Conservation (phyloP, 202 grass and related monocot genomes). For the Digitaria exilis region DNA sequence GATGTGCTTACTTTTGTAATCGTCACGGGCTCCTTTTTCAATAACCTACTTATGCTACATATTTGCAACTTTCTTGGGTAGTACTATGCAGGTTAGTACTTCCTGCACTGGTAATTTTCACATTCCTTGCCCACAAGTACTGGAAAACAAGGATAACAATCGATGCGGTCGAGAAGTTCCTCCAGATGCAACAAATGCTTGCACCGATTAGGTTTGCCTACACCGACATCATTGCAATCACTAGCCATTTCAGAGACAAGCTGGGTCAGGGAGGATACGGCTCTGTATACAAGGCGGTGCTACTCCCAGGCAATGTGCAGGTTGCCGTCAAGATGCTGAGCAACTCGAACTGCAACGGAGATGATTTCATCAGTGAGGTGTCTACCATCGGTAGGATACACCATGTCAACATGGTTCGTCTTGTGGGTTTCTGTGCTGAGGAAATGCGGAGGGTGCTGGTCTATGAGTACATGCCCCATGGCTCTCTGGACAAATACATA, state of each 20-base stretch:
- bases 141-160: conserved; percentile 23
- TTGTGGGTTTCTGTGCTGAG: conserved; percentile 53
- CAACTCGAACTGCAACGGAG: conserved; percentile 38
- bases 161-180: not conserved
- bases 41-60: not conserved
- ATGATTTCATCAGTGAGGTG: conserved; percentile 28
- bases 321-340: conserved; percentile 51
- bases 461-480: conserved; percentile 50
- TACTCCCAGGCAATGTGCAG: conserved; percentile 27
- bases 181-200: conserved; percentile 32
- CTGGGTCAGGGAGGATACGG: conserved; percentile 45
- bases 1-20: not conserved
- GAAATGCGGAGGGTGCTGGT: conserved; percentile 51
- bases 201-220: conserved; percentile 43
- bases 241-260: conserved; percentile 51
- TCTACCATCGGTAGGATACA: conserved; percentile 58
- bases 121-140: conserved; percentile 33
- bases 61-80: not conserved
- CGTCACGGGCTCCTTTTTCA: not conserved
- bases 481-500: conserved; percentile 58
- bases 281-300: conserved; percentile 47
- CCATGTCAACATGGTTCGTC: conserved; percentile 52
- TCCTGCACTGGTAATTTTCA: not conserved
- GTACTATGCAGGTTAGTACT: conserved; percentile 23
- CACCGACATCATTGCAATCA: conserved; percentile 48